Percentiles rank a stretch among this genome's conserved stretches.
These are phyloP conservation scores for Pseudohyphozyma bogoriensis DNA, from an alignment of 768 basidiomycete genomes.

Conservation along the genomic window DNA sequence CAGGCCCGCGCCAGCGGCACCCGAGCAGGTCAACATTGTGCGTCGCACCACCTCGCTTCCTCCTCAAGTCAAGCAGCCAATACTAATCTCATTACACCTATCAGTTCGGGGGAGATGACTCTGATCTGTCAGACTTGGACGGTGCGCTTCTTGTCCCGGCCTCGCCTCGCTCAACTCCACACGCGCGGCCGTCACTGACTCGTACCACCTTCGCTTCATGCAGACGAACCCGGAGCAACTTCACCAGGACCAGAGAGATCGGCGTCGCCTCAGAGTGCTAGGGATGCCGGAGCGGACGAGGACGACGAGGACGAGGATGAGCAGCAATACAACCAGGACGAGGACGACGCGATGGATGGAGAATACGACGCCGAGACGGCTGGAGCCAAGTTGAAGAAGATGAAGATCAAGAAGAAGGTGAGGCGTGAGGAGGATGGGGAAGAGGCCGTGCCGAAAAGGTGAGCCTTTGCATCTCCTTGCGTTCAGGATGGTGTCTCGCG, in stretches of 20 bases:
- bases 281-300: slow-evolving; percentile 41
- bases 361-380: background rate
- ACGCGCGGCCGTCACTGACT: too few relatives aligned
- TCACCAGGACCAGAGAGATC: slow-evolving; percentile 16
- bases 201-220: too few relatives aligned
- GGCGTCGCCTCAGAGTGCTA: slow-evolving; percentile 36
- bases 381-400: slow-evolving; percentile 46
- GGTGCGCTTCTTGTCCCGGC: slow-evolving; percentile 6
- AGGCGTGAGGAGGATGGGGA: background rate
- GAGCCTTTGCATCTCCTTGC: slow-evolving; percentile 27
- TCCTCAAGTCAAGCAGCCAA: background rate
- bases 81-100: background rate
- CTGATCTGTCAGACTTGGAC: slow-evolving; percentile 73
- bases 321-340: background rate
- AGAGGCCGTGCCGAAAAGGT: slow-evolving; percentile 29
- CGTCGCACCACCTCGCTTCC: background rate
- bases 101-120: slow-evolving; percentile 65
- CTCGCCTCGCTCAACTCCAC: background rate
- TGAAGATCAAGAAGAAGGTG: slow-evolving; percentile 36
- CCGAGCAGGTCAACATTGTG: too few relatives aligned
- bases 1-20: too few relatives aligned
- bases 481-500: background rate
- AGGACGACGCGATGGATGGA: background rate
- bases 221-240: slow-evolving; percentile 1
- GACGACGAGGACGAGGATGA: slow-evolving; percentile 38